These are phyloP conservation scores for Luffa aegyptiaca DNA, from an alignment of 306 rosid species.

Conservation along the genomic window DNA sequence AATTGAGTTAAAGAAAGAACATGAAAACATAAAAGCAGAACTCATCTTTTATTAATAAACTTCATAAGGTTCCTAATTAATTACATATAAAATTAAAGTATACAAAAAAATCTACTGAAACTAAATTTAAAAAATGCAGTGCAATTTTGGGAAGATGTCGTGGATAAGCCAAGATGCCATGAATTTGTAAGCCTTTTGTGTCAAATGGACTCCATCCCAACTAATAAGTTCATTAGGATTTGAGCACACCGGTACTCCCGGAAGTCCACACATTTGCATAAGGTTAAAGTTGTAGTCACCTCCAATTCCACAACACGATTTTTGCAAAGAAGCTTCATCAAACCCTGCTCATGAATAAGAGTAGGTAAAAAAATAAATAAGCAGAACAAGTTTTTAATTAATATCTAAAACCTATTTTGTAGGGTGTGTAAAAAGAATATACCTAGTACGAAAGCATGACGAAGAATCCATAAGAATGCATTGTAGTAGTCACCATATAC, in stretches of 20 bases:
- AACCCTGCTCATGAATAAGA: neutral
- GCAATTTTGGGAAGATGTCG: no score
- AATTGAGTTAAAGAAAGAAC: no score
- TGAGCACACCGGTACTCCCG: neutral
- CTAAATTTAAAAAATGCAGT: no score
- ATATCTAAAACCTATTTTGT: no score
- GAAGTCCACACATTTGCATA: neutral
- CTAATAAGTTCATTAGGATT: slow-evolving; percentile 8
- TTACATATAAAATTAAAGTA: no score
- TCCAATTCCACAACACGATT: slow-evolving; percentile 15
- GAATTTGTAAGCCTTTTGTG: slow-evolving; percentile 1
- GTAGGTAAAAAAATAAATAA: no score
- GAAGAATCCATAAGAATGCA: neutral
- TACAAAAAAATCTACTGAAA: no score
- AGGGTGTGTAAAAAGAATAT: no score
- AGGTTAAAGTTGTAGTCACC: neutral
- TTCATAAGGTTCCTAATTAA: no score
- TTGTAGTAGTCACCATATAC: neutral
- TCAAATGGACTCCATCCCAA: slow-evolving; percentile 4
- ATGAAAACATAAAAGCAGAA: no score
- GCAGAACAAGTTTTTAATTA: no score
- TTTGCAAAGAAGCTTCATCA: slow-evolving; percentile 9
- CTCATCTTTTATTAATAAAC: no score
- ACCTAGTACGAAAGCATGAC: neutral
- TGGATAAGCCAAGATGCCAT: neutral